A percentile compares a stretch with the other conserved stretches of the same genome.
These are phyloP conservation scores for Cutaneotrichosporon daszewskae DNA, from an alignment of 1,284 basidiomycete species.

Conservation along the genomic window DNA sequence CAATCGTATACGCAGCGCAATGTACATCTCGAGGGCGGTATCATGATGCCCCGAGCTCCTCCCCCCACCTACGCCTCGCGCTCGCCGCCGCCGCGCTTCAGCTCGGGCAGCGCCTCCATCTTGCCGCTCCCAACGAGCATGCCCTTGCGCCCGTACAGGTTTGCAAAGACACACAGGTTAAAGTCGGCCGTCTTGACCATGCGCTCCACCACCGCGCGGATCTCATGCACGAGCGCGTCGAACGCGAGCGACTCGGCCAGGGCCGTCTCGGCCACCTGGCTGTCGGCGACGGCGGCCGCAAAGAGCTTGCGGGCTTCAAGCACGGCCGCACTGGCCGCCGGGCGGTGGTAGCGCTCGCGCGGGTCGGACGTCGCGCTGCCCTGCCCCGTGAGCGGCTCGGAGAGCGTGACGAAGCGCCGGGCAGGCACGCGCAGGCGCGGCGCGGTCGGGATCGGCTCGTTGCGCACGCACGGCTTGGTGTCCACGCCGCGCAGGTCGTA, in stretches of 20 bases:
- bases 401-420: constrained; percentile 17
- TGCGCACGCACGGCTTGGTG: constrained; percentile 8
- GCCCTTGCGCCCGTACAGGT: constrained; percentile 16
- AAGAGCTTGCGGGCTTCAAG: constrained; percentile 12
- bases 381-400: constrained; percentile 19
- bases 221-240: constrained; percentile 18
- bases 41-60: too few species aligned
- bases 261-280: constrained; percentile 5
- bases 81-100: too few species aligned
- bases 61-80: too few species aligned
- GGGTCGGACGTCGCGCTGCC: constrained; percentile 13
- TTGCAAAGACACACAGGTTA: constrained; percentile 25
- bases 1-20: too few species aligned
- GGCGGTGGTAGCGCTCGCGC: constrained; percentile 19
- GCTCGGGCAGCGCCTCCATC: constrained; percentile 14
- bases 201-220: constrained; percentile 50
- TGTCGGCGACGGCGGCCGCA: not conserved
- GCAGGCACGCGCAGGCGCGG: constrained; percentile 16
- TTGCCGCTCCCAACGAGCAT: constrained; percentile 18
- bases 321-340: constrained; percentile 5
- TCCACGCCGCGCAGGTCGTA: constrained; percentile 19
- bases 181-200: constrained; percentile 50
- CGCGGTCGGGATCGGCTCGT: constrained; percentile 6
- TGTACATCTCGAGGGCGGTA: too few species aligned
- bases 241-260: constrained; percentile 13